These are phyloP conservation scores for Mycena leptocephala DNA, from an alignment of 768 basidiomycete genomes.

Conservation along the genomic window DNA sequence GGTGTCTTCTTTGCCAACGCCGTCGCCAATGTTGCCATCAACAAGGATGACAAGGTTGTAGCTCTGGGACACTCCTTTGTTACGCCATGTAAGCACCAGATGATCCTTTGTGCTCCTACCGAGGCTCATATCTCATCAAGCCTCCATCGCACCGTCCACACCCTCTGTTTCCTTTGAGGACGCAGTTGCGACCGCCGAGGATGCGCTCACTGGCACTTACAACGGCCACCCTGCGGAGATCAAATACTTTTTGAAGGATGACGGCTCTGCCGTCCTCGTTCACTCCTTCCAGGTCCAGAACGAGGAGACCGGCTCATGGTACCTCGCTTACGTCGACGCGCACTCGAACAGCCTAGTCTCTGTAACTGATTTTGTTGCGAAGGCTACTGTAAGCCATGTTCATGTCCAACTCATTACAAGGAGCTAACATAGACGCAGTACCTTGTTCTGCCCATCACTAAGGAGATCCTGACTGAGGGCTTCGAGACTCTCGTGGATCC, in stretches of 20 bases:
- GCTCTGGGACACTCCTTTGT: constrained; percentile 36
- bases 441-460: constrained; percentile 8
- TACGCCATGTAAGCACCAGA: constrained; percentile 36
- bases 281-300: constrained; percentile 42
- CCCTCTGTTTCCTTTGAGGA: constrained; percentile 48
- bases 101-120: background rate
- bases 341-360: constrained; percentile 57
- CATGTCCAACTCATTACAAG: too few relatives aligned
- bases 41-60: constrained; percentile 36
- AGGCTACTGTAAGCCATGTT: constrained; percentile 43
- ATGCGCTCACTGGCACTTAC: constrained; percentile 42
- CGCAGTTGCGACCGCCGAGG: constrained; percentile 50
- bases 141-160: constrained; percentile 36
- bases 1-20: constrained; percentile 51
- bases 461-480: constrained; percentile 6
- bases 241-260: constrained; percentile 51
- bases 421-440: background rate
- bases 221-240: constrained; percentile 49
- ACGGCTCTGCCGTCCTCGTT: constrained; percentile 47
- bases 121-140: background rate
- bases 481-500: constrained; percentile 4
- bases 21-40: constrained; percentile 41
- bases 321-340: constrained; percentile 65
- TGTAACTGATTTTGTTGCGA: constrained; percentile 64
- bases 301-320: constrained; percentile 52